Base-by-base conservation (phyloP, 2,329 filamentous ascomycete genomes). In the Fusarium armeniacum region DNA sequence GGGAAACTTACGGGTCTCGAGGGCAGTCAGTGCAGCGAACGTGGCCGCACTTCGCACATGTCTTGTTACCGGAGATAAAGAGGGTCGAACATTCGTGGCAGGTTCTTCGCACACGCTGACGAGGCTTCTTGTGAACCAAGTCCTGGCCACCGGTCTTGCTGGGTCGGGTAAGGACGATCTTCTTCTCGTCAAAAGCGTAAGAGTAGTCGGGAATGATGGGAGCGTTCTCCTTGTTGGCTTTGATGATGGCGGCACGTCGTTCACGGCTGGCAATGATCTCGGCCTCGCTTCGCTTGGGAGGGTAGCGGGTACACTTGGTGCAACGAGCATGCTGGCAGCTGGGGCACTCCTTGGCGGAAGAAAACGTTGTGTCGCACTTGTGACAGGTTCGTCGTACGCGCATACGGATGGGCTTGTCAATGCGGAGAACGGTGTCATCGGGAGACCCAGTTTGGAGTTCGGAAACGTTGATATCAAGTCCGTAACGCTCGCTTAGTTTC, bases 241-340 rank as follows among this genome's bases (percentile, higher is more conserved):
- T 85, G 62, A 84, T 70, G 24, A 84, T 76, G 26, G 81, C 82
- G 20, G 84, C 83, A 69, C 84, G 83, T 72, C 79, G 82, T 76
- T 85, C 83, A 54, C 86, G 84, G 76, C 83, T 85, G 71, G 84
- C 84, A 62, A 84, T 79, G 71, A 83, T 82, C 75, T 88, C 84
- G 66, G 83, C 83, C 70, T 88, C 85, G 73, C 82, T 85, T 71
- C 87, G 89, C 81, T 90, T 89, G 55, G 87, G 83, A 35, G 94
- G 94, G 74, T 91, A 88, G 58, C 93, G 89, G 30, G 89, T 87
- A 78, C 94, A 98, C 75, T 91, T 89, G 76, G 88, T 91, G 86
- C 94, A 98, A 71, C 93, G 89, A 47, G 84, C 83, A 81, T 98
- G 94, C 72, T 91, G 86, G 82, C 94, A 98, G 71, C 87, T 88